Conservation (phyloP, 2,329 filamentous ascomycete genomes). For the Trichophyton rubrum region DNA sequence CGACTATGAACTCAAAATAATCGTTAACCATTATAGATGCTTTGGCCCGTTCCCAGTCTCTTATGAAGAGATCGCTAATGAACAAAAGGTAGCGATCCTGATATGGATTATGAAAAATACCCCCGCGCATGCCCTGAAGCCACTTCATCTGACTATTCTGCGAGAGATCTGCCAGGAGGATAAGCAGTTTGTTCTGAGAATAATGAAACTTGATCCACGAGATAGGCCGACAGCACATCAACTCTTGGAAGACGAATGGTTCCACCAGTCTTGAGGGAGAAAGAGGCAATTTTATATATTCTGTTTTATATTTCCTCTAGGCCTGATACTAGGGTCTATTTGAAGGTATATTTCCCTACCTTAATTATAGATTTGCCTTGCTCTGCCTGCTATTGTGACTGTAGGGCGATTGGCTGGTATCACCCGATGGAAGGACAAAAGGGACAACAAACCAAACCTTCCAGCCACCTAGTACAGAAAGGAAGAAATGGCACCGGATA, state of each 20-base stretch:
- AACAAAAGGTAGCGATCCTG: slow-evolving; percentile 8
- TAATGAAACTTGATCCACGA: slow-evolving; percentile 35
- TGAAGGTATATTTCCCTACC: no score
- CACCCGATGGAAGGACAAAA: background rate
- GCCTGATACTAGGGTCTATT: no score
- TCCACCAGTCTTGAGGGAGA: background rate
- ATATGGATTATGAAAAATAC: slow-evolving; percentile 10
- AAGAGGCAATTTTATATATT: no score
- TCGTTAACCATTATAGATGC: slow-evolving; percentile 5
- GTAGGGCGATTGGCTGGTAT: background rate
- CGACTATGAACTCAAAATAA: slow-evolving; percentile 8
- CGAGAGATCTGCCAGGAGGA: slow-evolving; percentile 23
- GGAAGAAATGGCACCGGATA: background rate
- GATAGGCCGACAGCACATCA: slow-evolving; percentile 29
- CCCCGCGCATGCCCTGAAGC: slow-evolving; percentile 16
- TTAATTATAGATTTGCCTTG: no score
- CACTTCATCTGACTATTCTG: background rate
- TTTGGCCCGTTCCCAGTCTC: slow-evolving; percentile 12
- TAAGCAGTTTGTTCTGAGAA: slow-evolving; percentile 27
- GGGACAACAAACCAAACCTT: background rate
- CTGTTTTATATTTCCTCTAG: no score
- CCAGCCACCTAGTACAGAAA: background rate
- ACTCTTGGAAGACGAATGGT: background rate
- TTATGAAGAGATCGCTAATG: slow-evolving; percentile 12
- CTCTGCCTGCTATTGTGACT: background rate